Base-by-base conservation (phyloP, 2,329 filamentous ascomycete genomes). In the Penicillium crustosum region DNA sequence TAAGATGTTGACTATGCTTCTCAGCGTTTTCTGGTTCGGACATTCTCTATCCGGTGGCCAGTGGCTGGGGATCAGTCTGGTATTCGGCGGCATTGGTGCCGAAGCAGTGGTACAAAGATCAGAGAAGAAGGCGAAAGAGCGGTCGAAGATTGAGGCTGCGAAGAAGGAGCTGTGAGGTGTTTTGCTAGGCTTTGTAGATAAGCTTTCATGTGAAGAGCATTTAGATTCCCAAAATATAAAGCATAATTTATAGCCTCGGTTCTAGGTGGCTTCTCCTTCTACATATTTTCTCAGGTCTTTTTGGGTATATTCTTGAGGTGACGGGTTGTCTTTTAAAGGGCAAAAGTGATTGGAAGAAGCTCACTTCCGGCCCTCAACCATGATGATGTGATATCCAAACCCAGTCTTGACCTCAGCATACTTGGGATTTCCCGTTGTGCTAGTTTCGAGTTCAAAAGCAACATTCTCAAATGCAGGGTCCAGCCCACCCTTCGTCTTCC, bases 1-100 rank as follows among this genome's bases (percentile, higher is more conserved):
- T 71, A 99, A 99, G 81, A 99, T 99, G 94, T 85, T 97, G 74
- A 97, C 93, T 65, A 99, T 99, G 94, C 91, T 97, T 59, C 82
- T 97, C 51, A 96, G 91, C 53, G 94, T 99, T 29, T 81, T 97
- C 60, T 92, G 91, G 78, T 99, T 97, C 73, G 94, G 94, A 29
- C 94, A 99, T 75, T 85, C 84, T 62, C 83, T 99, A 49, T 89
- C 86, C 29, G 78, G 81, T n/a, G 95, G 93, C 83, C 94, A 99
- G 78, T 96, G 93, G 90, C 79, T 95, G 7, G 94, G 94, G 62
- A 93, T 99, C 33, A 88, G 85, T 0, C 81, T 99, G 58, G 94
- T 99, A 9, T 99, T 99, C 79, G 92, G 93, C 27, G 94, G 93
- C 51, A 93, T 99, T 71, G 94, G 92, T 31, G 90, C 93, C 36